Conservation (phyloP, 1,284 basidiomycete genomes). For the Ganoderma resinaceum region DNA sequence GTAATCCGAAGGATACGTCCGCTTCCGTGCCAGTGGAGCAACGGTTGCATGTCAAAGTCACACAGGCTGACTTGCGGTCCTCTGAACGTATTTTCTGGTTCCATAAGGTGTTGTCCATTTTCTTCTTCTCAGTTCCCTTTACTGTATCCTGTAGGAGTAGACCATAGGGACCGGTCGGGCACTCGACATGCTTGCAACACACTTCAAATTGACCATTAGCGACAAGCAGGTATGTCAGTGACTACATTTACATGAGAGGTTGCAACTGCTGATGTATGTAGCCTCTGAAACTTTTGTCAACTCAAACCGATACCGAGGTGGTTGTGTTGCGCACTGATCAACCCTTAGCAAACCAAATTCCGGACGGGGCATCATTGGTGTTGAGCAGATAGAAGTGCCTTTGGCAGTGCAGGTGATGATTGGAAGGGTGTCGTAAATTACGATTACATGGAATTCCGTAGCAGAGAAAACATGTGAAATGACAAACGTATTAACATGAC, state of each 20-base stretch:
- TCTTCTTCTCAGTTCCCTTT: background rate
- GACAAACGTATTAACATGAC: constrained; percentile 33
- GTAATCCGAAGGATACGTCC: constrained; percentile 60
- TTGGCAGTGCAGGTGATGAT: constrained; percentile 13
- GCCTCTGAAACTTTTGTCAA: constrained; percentile 33
- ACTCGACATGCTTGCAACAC: constrained; percentile 44
- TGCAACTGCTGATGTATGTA: constrained; percentile 13
- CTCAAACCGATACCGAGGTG: constrained; percentile 16
- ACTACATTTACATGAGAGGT: too few relatives aligned
- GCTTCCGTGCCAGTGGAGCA: constrained; percentile 55
- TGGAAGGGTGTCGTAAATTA: constrained; percentile 30
- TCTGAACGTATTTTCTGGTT: constrained; percentile 68
- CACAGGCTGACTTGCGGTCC: constrained; percentile 38
- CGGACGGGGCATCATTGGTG: constrained; percentile 31
- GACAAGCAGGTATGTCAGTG: constrained; percentile 30
- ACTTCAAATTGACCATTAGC: constrained; percentile 35
- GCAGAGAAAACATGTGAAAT: constrained; percentile 38
- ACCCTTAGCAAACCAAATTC: constrained; percentile 31
- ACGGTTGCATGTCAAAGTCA: constrained; percentile 62
- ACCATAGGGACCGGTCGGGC: constrained; percentile 45
- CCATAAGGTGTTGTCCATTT: constrained; percentile 56
- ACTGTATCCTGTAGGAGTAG: constrained; percentile 32
- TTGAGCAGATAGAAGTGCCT: constrained; percentile 23
- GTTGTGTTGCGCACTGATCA: constrained; percentile 30
- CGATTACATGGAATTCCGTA: constrained; percentile 34